A percentile compares a stretch with the other conserved stretches of the same genome.
These are phyloP conservation scores for Apophysomyces ossiformis DNA, from an alignment of 371 early-diverging fungal species.

Conservation along the genomic window DNA sequence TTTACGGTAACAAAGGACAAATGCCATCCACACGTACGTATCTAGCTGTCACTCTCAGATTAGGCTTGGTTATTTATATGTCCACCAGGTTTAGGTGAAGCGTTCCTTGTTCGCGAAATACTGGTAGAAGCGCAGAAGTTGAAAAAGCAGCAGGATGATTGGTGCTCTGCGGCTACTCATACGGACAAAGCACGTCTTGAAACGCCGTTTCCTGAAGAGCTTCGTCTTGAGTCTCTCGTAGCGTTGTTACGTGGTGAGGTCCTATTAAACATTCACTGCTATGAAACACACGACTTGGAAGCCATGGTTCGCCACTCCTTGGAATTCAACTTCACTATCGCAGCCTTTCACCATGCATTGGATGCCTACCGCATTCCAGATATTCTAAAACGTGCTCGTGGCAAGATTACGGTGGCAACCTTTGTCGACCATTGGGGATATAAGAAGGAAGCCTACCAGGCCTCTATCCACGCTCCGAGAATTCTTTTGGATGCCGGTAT, in stretches of 20 bases:
- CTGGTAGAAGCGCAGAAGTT: constrained; percentile 63
- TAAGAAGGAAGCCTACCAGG: constrained; percentile 78
- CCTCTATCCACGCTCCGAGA: constrained; percentile 59
- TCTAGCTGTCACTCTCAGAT: too few relatives aligned
- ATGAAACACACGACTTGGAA: constrained; percentile 72
- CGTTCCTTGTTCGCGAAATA: constrained; percentile 68
- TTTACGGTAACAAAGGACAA: constrained; percentile 21
- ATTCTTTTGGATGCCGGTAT: constrained; percentile 71
- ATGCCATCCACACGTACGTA: constrained; percentile 44
- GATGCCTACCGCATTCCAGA: constrained; percentile 78
- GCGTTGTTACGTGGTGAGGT: constrained; percentile 77
- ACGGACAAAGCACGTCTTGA: constrained; percentile 29
- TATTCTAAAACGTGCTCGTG: constrained; percentile 63
- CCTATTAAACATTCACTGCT: constrained; percentile 76
- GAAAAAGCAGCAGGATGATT: constrained; percentile 70
- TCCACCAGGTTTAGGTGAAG: constrained; percentile 70
- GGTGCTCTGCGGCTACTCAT: constrained; percentile 73
- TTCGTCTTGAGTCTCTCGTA: constrained; percentile 64
- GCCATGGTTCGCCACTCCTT: constrained; percentile 75
- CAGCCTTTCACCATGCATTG: constrained; percentile 83
- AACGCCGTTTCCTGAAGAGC: constrained; percentile 66
- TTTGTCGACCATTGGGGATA: constrained; percentile 77
- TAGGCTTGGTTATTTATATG: constrained; percentile 19
- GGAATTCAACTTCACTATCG: constrained; percentile 78
- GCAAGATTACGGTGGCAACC: constrained; percentile 68